These are phyloP conservation scores for Aspergillus floridensis DNA, from an alignment of 2,329 filamentous ascomycete genomes.

Conservation along the genomic window DNA sequence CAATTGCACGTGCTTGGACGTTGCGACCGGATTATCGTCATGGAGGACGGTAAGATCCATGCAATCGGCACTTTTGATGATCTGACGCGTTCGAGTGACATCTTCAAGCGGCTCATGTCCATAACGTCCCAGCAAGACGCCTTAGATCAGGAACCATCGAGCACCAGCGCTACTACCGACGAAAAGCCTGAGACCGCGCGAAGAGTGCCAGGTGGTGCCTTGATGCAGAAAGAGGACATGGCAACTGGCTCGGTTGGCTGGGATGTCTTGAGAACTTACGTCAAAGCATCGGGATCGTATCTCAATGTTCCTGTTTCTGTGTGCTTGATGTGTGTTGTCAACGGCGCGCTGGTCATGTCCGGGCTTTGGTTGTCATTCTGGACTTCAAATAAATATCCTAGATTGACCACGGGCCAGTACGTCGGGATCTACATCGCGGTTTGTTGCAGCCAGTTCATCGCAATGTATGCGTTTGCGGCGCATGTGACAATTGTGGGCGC, in stretches of 20 bases:
- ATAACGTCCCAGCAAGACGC: slow-evolving; percentile 65
- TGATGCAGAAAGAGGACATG: slow-evolving; percentile 53
- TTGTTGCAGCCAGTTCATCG: slow-evolving; percentile 65
- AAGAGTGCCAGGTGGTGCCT: slow-evolving; percentile 22
- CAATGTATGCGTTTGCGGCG: slow-evolving; percentile 80
- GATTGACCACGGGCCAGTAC: slow-evolving; percentile 65
- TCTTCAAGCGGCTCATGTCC: slow-evolving; percentile 78
- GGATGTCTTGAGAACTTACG: slow-evolving; percentile 75
- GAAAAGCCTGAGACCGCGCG: slow-evolving; percentile 19
- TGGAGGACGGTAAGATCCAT: slow-evolving; percentile 80
- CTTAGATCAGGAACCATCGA: not conserved
- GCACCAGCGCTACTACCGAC: slow-evolving; percentile 39
- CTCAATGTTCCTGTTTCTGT: slow-evolving; percentile 63
- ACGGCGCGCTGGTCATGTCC: slow-evolving; percentile 82
- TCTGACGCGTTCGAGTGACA: slow-evolving; percentile 73
- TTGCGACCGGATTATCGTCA: slow-evolving; percentile 89
- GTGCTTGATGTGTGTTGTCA: slow-evolving; percentile 65
- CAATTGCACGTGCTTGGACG: slow-evolving; percentile 89
- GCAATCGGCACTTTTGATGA: slow-evolving; percentile 88
- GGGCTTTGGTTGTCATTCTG: slow-evolving; percentile 93
- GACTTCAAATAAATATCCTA: slow-evolving; percentile 72
- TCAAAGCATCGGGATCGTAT: slow-evolving; percentile 67
- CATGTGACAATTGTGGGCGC: slow-evolving; percentile 77
- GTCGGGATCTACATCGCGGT: slow-evolving; percentile 69
- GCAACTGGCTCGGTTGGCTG: slow-evolving; percentile 75